phyloP scores from a whole-genome alignment of 2,329 filamentous ascomycete species.

The Hymenoscyphus fraxineus region DNA sequence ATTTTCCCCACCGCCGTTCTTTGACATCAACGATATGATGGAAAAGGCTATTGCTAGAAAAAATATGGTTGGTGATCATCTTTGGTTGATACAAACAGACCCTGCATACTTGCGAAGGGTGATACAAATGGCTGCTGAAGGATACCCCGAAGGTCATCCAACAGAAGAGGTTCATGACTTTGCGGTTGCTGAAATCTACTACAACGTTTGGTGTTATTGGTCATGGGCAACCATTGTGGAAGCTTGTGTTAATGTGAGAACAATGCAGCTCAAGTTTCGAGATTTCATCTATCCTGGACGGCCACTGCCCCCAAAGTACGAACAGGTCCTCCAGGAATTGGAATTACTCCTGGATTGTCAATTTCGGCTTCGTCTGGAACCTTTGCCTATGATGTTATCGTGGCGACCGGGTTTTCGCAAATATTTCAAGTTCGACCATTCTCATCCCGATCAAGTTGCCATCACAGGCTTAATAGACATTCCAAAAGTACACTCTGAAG shows the following conservation, averaged over 20 bases:
- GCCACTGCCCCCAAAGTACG: slow-evolving; percentile 9
- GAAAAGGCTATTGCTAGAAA: slow-evolving; percentile 6
- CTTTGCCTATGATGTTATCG: slow-evolving; percentile 1
- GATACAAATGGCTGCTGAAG: slow-evolving; percentile 4
- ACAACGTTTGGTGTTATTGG: slow-evolving; percentile 11
- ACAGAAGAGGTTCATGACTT: slow-evolving; percentile 1
- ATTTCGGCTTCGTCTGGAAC: neutral
- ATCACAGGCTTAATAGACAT: neutral
- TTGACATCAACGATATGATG: slow-evolving; percentile 9
- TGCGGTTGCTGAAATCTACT: neutral
- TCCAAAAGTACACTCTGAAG: neutral
- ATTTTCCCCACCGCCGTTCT: slow-evolving; percentile 12
- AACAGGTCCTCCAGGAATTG: slow-evolving; percentile 8
- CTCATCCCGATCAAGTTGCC: neutral
- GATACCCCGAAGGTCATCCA: neutral
- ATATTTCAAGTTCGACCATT: slow-evolving; percentile 4
- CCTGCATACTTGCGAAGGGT: slow-evolving; percentile 10
- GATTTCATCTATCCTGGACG: slow-evolving; percentile 9
- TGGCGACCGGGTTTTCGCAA: slow-evolving; percentile 4
- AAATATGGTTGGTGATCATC: slow-evolving; percentile 9
- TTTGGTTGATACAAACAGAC: slow-evolving; percentile 16
- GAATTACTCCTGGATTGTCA: slow-evolving; percentile 8
- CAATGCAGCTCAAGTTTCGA: slow-evolving; percentile 3
- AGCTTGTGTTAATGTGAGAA: slow-evolving; percentile 8
- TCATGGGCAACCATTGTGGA: slow-evolving; percentile 8